Conservation (phyloP, 352 stramenopile genomes). For the Globisporangium solare region DNA sequence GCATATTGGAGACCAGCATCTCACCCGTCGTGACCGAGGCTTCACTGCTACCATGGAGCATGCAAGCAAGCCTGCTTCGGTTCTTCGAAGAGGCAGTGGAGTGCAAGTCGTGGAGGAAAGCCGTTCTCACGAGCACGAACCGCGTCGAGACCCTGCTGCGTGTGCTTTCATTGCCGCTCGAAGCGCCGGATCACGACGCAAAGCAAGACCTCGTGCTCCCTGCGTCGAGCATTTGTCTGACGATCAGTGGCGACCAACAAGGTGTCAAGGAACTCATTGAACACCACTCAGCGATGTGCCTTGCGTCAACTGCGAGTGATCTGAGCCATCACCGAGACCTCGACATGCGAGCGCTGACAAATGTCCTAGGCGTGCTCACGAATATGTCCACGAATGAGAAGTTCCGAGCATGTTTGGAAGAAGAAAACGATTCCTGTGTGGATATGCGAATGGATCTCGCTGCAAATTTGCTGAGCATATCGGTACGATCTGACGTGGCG, state of each 20-base stretch:
- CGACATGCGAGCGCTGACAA: conserved; percentile 12
- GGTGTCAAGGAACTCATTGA: conserved; percentile 22
- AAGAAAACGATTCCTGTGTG: conserved; percentile 3
- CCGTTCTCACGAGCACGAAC: conserved; percentile 18
- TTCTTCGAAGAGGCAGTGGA: conserved; percentile 47
- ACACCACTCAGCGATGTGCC: conserved; percentile 4
- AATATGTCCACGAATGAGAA: conserved; percentile 47
- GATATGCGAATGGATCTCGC: conserved; percentile 1
- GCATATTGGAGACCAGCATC: conserved; percentile 1
- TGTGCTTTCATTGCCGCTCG: conserved; percentile 9
- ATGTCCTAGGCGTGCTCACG: conserved; percentile 48
- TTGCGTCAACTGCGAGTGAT: conserved; percentile 10
- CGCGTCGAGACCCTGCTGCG: conserved; percentile 20
- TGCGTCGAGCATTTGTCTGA: conserved; percentile 48
- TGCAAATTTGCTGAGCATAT: conserved; percentile 9
- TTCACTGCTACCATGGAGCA: conserved; percentile 8
- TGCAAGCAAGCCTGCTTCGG: conserved; percentile 28
- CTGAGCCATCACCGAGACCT: not conserved
- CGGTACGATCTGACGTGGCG: not conserved
- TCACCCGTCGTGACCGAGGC: not conserved
- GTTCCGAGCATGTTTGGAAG: conserved; percentile 22
- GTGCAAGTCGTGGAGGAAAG: conserved; percentile 55
- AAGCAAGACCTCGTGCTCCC: conserved; percentile 13
- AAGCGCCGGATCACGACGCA: not conserved
- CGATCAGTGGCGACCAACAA: conserved; percentile 35